phyloP scores from a whole-genome alignment of 2,329 filamentous ascomycete species.

The Allantophomopsis lycopodina region DNA sequence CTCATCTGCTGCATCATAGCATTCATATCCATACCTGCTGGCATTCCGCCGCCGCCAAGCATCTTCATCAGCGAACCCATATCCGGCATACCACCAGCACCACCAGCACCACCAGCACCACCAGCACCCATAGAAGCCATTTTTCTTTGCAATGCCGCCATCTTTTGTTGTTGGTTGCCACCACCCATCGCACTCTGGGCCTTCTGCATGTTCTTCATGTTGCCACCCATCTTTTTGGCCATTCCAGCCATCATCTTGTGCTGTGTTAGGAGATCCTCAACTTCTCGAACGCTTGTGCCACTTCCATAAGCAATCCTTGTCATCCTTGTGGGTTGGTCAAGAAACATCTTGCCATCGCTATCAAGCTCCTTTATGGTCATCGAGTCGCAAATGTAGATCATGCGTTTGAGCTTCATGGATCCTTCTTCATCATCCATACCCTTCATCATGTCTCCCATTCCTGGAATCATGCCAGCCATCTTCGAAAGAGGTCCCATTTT shows the following conservation, averaged over 20 bases:
- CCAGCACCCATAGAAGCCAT: conserved; percentile 79
- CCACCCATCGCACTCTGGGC: conserved; percentile 86
- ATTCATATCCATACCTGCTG: conserved; percentile 59
- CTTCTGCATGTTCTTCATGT: conserved; percentile 94
- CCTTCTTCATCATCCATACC: conserved; percentile 97
- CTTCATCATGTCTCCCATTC: conserved; percentile 84
- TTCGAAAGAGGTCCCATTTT: conserved; percentile 98
- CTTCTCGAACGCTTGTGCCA: conserved; percentile 81
- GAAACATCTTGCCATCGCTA: conserved; percentile 85
- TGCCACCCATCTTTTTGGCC: conserved; percentile 98
- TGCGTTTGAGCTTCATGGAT: conserved; percentile 82
- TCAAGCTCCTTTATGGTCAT: conserved; percentile 97
- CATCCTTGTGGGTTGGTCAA: conserved; percentile 86
- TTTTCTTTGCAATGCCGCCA: conserved; percentile 94
- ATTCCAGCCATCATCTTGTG: conserved; percentile 98
- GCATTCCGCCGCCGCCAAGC: conserved; percentile 52
- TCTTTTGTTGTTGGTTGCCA: conserved; percentile 81
- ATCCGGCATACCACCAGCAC: conserved; percentile 55
- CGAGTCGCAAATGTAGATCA: conserved; percentile 98
- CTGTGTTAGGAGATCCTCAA: conserved; percentile 94
- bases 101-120: conserved; percentile 34
- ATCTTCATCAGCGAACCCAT: conserved; percentile 86
- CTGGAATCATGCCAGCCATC: conserved; percentile 97
- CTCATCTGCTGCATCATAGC: conserved; percentile 66
- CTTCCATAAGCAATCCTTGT: conserved; percentile 82